Base-by-base conservation (phyloP, 345 rosid genomes). In the Euclidium syriacum region DNA sequence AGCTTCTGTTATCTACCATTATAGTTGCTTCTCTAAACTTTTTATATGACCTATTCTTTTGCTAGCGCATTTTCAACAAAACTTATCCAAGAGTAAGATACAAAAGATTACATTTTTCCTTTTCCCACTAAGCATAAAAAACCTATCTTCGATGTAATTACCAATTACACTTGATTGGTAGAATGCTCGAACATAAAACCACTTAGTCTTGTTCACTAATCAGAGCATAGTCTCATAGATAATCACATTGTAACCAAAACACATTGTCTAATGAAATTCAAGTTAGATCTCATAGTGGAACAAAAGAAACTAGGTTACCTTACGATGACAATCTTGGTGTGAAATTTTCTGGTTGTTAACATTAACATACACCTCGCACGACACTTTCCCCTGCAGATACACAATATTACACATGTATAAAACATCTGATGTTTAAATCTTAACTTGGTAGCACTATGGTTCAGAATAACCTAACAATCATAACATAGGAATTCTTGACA, bases 331-430 rank as follows among this genome's bases (percentile, higher is more conserved):
- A 70, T 85, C 77, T 67, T 82, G 78, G 54, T 67, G 91, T 25
- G 77, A 74, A 58, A 92, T 52, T 17, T 83, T 78, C 80, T 89
- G 91, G 60, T 75, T 72, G 59, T 62, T 71, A 47, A 79, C 72
- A 74, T 82, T 85, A 41, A 82, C 94, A 66, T 70, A 80, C 36
- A 89, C 83, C 71, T 89, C 89, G 49, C 96, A 86, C 0, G 84
- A 77, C 48, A 83, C 84, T 71, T 77, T 80, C 40, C 79, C 89
- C 95, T 92, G 75, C 24, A 49, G 10, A 29, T 8, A 75, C 48
- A 74, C 50, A 64, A 19, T 38, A 47, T 27, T 30, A 30, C 30
- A 51, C 47, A 38, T 29, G 10, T 19, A 29, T 33, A 40, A 39
- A 12, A 40, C 60, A 59, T 30, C 40, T 15, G 6, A 29, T 20